Base-by-base conservation (phyloP, 371 early-diverging fungal species). In the Apophysomyces elegans region DNA sequence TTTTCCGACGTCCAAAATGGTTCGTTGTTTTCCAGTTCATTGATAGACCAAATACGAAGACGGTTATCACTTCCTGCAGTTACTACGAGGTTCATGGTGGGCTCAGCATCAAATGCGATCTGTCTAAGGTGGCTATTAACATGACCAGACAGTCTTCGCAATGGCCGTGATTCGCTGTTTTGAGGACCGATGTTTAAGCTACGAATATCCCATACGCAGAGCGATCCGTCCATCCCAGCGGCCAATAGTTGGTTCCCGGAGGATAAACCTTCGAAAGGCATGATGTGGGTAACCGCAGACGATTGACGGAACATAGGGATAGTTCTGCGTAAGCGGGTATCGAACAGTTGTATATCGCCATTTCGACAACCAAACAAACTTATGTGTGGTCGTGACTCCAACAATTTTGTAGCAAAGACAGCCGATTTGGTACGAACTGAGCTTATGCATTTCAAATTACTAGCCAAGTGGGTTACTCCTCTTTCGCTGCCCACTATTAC, bases 121-220 rank as follows among this genome's bases (percentile, higher is more conserved):
- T 58, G 50, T 1, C 50, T 68, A 0, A 18, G 58, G 14, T 58
- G 63, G 37, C 59, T 63, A 62, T 72, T 73, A 9, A 60, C 59
- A 64, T 78, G 75, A 1, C 75, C 75, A 9, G 18, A 63, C 4
- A 77, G 50, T 16, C 26, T 36, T 4, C 61, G 66, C 8, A 74
- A 32, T 3, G 77, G 76, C n/a, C 37, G 43, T 13, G 50, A 32
- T 47, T 56, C 36, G 8, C 38, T 16, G 1, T 44, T 64, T 37
- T 37, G 13, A 18, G 44, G 59, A 32, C 26, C 21, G 35, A 41
- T 14, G 12, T n/a, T 21, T 32, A 58, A 18, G 9, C 7, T 58
- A 13, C 75, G 67, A n/a, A 36, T 56, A 62, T 77, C 75, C 73
- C 75, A 77, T 0, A 77, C 56, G 43, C 64, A 38, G 9, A 77